A percentile compares a stretch with the other conserved stretches of the same genome.
Conservation (phyloP, 768 basidiomycete genomes). For the Lepiota brunneoincarnata region DNA sequence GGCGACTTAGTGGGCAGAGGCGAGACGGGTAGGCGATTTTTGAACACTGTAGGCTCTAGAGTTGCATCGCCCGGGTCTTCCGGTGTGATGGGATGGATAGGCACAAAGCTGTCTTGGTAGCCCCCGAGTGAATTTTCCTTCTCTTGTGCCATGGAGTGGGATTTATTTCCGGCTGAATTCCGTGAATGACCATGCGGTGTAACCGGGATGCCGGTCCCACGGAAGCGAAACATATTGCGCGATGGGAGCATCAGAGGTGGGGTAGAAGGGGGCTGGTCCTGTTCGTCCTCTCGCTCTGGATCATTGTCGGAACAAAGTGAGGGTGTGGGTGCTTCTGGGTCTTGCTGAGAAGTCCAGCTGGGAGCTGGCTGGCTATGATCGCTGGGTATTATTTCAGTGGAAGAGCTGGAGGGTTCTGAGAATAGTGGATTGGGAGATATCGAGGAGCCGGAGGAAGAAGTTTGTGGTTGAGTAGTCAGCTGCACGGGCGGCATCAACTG, state of each 20-base stretch:
- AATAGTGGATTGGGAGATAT: constrained; percentile 6
- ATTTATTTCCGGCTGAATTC: background rate
- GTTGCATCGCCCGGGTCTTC: constrained; percentile 2
- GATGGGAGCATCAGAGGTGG: constrained; percentile 31
- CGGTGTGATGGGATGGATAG: constrained; percentile 6
- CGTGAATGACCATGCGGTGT: constrained; percentile 7
- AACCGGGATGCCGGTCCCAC: constrained; percentile 26
- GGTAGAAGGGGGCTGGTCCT: constrained; percentile 51
- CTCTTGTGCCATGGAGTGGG: background rate
- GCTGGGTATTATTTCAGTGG: constrained; percentile 7
- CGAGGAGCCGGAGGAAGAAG: constrained; percentile 2
- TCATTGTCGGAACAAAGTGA: constrained; percentile 76
- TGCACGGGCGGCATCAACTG: background rate
- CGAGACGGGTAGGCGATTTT: constrained; percentile 60
- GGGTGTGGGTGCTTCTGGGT: constrained; percentile 51
- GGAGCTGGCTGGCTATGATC: constrained; percentile 11
- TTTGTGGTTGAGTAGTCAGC: background rate
- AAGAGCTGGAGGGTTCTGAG: constrained; percentile 11
- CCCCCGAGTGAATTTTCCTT: constrained; percentile 33
- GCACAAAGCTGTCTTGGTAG: constrained; percentile 11
- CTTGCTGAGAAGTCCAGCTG: constrained; percentile 22
- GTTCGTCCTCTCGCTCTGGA: constrained; percentile 43
- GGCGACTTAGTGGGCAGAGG: constrained; percentile 59
- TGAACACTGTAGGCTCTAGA: constrained; percentile 38
- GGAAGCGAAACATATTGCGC: constrained; percentile 15